These are phyloP conservation scores for Starmera stellimalicola DNA, from an alignment of 1,139 yeast species.

Conservation along the genomic window DNA sequence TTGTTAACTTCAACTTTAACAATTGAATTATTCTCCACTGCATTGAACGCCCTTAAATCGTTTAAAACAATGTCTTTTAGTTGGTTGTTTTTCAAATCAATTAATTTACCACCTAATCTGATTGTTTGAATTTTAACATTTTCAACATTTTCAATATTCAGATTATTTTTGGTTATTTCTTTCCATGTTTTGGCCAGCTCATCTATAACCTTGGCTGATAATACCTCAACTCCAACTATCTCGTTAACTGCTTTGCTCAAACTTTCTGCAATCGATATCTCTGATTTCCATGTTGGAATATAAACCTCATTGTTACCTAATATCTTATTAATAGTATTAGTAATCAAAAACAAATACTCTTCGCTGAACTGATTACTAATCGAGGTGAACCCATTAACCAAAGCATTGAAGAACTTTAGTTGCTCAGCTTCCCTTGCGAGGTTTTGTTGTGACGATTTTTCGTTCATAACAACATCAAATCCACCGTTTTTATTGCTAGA, in stretches of 20 bases:
- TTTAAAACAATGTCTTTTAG: conserved; percentile 12
- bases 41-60: conserved; percentile 24
- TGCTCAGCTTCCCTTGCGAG: conserved; percentile 30
- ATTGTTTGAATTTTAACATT: conserved; percentile 48
- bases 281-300: conserved; percentile 52
- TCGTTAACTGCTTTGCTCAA: conserved; percentile 14
- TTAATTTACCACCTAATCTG: conserved; percentile 25
- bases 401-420: conserved; percentile 22
- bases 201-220: conserved; percentile 2
- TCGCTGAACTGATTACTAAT: conserved; percentile 11
- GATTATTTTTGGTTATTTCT: conserved; percentile 23
- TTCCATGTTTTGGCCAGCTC: conserved; percentile 23
- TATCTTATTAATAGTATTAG: conserved; percentile 17
- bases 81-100: conserved; percentile 7
- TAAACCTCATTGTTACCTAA: conserved; percentile 27
- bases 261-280: conserved; percentile 35
- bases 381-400: conserved; percentile 18
- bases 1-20: conserved; percentile 27
- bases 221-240: conserved; percentile 7
- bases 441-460: conserved; percentile 27
- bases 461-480: conserved; percentile 18
- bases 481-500: conserved; percentile 9
- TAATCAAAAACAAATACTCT: conserved; percentile 15
- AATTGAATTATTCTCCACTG: conserved; percentile 25
- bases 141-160: conserved; percentile 44